phyloP scores from a whole-genome alignment of 2,329 filamentous ascomycete genomes.

The Penicillium italicum region DNA sequence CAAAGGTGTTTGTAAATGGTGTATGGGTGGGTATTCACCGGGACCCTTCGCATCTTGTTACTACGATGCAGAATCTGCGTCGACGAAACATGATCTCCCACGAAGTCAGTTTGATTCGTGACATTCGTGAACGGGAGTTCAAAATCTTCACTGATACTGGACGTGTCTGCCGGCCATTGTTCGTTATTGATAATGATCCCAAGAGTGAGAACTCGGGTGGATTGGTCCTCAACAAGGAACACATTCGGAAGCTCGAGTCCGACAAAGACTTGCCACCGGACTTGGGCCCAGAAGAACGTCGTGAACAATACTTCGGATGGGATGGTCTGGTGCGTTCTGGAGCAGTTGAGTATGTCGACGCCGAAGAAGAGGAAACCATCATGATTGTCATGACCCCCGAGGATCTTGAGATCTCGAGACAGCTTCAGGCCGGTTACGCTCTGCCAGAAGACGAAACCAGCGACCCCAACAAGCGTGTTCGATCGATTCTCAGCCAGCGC shows the following conservation, averaged over 20 bases:
- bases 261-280: constrained; percentile 65
- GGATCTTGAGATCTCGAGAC: constrained; percentile 75
- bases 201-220: constrained; percentile 71
- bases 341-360: constrained; percentile 93
- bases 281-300: constrained; percentile 56
- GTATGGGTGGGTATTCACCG: constrained; percentile 96
- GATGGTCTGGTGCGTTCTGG: constrained; percentile 77
- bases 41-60: constrained; percentile 80
- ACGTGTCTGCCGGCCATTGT: constrained; percentile 87
- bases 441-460: constrained; percentile 59
- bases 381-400: constrained; percentile 99
- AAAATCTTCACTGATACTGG: constrained; percentile 98
- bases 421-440: constrained; percentile 63
- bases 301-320: constrained; percentile 73
- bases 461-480: constrained; percentile 81
- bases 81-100: constrained; percentile 80
- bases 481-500: constrained; percentile 79
- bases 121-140: constrained; percentile 96
- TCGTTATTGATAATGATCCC: constrained; percentile 83
- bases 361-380: constrained; percentile 95
- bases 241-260: constrained; percentile 70
- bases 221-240: constrained; percentile 79
- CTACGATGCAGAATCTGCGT: constrained; percentile 71
- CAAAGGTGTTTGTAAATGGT: constrained; percentile 97
- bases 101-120: constrained; percentile 90